These are phyloP conservation scores for Fraxinus sp. DNA, from an alignment of 305 asterid genomes.

Conservation along the genomic window DNA sequence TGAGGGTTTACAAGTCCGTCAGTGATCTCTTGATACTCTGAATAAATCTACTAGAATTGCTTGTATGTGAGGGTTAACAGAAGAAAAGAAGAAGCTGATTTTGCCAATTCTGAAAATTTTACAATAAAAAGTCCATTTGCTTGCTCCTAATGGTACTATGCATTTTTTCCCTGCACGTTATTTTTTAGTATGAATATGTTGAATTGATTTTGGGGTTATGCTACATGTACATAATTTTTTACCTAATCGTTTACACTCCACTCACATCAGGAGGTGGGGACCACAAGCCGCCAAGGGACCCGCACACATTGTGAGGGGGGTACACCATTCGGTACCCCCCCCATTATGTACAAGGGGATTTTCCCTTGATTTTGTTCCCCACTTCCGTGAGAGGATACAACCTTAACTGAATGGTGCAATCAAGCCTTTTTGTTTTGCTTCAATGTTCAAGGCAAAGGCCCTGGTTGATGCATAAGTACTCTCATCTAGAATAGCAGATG, in stretches of 20 bases:
- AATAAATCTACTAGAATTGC: background rate
- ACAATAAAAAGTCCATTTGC: background rate
- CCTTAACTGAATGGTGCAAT: background rate
- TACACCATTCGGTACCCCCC: too few relatives aligned
- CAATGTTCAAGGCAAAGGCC: background rate
- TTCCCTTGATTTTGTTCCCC: background rate
- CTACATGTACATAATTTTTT: too few relatives aligned
- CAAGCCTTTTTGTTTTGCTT: background rate
- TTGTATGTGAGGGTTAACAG: background rate
- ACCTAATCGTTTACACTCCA: too few relatives aligned
- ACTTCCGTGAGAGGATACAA: background rate
- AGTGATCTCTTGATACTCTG: background rate
- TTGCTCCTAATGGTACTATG: background rate
- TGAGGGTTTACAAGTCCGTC: background rate
- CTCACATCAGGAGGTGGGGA: too few relatives aligned
- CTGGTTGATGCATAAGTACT: background rate
- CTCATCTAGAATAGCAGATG: background rate
- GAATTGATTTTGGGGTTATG: background rate
- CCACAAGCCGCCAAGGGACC: too few relatives aligned
- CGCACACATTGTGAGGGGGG: too few relatives aligned
- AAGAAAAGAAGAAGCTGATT: background rate
- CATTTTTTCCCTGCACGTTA: background rate
- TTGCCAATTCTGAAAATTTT: background rate
- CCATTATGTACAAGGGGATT: too few relatives aligned
- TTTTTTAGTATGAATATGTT: background rate